A percentile compares a stretch with the other conserved stretches of the same genome.
Evolutionary conservation across 345 rosid genomes (phyloP).

Genomic region (Cochlearia excelsa): DNA sequence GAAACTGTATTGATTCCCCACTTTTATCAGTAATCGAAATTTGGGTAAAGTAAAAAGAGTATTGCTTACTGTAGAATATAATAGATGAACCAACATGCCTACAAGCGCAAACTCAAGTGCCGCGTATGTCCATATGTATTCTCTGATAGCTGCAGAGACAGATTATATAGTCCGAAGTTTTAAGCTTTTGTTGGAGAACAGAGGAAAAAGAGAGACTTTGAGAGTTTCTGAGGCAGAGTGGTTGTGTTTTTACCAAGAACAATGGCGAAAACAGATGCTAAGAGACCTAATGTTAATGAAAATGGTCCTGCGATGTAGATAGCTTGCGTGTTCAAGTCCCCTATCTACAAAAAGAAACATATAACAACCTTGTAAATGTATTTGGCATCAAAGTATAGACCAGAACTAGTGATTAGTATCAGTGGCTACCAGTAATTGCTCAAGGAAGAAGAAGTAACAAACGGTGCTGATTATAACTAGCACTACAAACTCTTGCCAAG

Average conservation of each 20-base stretch:
- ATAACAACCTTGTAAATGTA: background rate
- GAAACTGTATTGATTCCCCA: background rate
- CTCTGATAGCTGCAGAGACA: constrained; percentile 69
- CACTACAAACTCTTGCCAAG: constrained; percentile 97
- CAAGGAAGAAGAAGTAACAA: constrained; percentile 96
- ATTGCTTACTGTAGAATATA: constrained; percentile 60
- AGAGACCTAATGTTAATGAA: constrained; percentile 65
- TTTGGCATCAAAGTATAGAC: background rate
- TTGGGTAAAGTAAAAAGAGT: background rate
- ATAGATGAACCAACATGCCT: constrained; percentile 55
- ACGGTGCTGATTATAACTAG: constrained; percentile 84
- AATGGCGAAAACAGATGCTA: constrained; percentile 71
- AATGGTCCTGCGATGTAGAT: constrained; percentile 76
- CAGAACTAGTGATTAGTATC: background rate
- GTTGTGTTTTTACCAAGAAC: constrained; percentile 51
- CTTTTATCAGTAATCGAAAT: background rate
- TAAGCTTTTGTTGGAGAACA: constrained; percentile 2
- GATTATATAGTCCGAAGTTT: background rate
- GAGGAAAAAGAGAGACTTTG: constrained; percentile 5
- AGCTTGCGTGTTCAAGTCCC: constrained; percentile 64
- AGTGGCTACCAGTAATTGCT: constrained; percentile 73
- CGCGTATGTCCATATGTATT: constrained; percentile 90
- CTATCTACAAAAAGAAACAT: constrained; percentile 45
- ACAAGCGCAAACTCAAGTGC: constrained; percentile 89
- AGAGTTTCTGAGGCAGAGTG: constrained; percentile 18